Base-by-base conservation (phyloP, 2,329 filamentous ascomycete species). In the Aspergillus luchuensis region DNA sequence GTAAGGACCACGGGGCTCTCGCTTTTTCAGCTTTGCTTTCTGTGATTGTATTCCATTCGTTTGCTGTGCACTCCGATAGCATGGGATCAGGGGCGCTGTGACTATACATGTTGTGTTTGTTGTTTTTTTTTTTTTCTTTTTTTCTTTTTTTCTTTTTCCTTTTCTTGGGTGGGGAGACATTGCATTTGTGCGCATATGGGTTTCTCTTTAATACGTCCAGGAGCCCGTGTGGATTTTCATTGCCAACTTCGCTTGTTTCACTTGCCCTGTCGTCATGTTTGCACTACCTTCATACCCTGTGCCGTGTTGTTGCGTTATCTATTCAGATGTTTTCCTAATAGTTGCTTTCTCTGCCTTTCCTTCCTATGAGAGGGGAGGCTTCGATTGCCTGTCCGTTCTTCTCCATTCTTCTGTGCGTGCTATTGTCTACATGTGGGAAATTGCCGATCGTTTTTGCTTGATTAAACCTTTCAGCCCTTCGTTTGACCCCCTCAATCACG, bases 271-370 rank as follows among this genome's bases (percentile, higher is more conserved):
- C 66, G 64, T 65, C 59, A 62, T 58, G 66, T 67, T 61, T 71
- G 59, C 57, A 58, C 57, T 62, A 65, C 69, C 63, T 66, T 71
- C 73, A 74, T 76, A 75, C 72, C 73, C 72, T 69, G 64, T 69
- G 66, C 55, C 69, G 64, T 65, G 57, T 59, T 63, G 66, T 50
- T 66, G 63, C 56, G 50, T 63, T 70, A 47, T 64, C 36, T 60
- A 36, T 62, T 62, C 39, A 47, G 49, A 39, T 41, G 38, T 41
- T 60, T 52, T 33, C 56, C 53, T 52, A 58, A 57, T 63, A 58
- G 43, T 63, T 57, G 55, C 48, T 38, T 39, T 57, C 36, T 45
- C 17, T 33, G 38, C 38, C 45, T 63, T 53, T 66, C 59, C 56
- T 43, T 47, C 49, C 50, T 41, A 38, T 30, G 25, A 25, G 28